Conservation (phyloP, 768 basidiomycete species). For the Trametes punicea region DNA sequence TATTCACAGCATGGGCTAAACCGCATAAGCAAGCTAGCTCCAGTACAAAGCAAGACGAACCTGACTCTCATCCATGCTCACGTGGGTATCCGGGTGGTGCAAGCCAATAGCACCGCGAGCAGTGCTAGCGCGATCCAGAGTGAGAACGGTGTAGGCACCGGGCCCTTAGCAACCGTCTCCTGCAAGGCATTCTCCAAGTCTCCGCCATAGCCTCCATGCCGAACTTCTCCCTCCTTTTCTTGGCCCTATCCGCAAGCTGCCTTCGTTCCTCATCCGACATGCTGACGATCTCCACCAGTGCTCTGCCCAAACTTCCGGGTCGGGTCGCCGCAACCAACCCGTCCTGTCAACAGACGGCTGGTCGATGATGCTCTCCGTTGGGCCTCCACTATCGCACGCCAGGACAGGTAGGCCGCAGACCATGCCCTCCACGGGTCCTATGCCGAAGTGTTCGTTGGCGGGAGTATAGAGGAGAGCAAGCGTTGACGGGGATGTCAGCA, state of each 20-base stretch:
- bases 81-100: conserved; percentile 30
- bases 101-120: conserved; percentile 3
- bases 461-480: conserved; percentile 89
- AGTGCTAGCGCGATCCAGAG: conserved; percentile 9
- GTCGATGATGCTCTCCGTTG: conserved; percentile 79
- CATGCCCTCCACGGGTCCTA: conserved; percentile 95
- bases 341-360: conserved; percentile 47
- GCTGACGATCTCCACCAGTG: conserved; percentile 56
- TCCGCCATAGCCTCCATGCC: conserved; percentile 72
- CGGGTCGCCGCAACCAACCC: conserved; percentile 72
- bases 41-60: background rate
- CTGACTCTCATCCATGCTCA: background rate
- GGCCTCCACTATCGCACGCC: conserved; percentile 85
- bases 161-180: conserved; percentile 57
- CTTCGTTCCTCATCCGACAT: conserved; percentile 41
- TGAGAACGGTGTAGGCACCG: conserved; percentile 22
- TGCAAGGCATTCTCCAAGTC: conserved; percentile 53
- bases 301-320: conserved; percentile 67
- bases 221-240: conserved; percentile 56
- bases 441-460: conserved; percentile 94
- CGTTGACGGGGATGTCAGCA: conserved; percentile 66
- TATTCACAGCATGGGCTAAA: background rate
- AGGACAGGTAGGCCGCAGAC: conserved; percentile 86
- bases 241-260: conserved; percentile 53
- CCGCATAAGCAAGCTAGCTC: background rate